phyloP scores from a whole-genome alignment of 1,139 yeast genomes.

The Sugiyamaella novakii region DNA sequence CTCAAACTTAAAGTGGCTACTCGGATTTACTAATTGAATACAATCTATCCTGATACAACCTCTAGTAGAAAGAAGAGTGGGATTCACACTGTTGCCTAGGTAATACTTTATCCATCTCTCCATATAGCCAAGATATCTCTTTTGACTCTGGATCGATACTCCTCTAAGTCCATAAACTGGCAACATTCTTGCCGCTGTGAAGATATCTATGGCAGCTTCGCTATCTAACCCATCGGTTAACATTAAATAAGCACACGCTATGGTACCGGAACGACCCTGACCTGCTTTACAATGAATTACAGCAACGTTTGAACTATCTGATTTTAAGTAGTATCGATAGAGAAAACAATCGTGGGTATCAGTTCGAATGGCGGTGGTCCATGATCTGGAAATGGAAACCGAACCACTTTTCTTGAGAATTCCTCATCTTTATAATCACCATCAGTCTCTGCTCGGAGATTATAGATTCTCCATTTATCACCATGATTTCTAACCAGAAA shows the following conservation, averaged over 20 bases:
- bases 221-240: slow-evolving; percentile 43
- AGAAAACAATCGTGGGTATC: slow-evolving; percentile 49
- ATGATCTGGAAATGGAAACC: slow-evolving; percentile 73
- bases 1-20: background rate
- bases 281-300: slow-evolving; percentile 90
- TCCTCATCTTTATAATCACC: slow-evolving; percentile 50
- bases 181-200: slow-evolving; percentile 2
- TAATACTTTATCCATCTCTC: slow-evolving; percentile 38
- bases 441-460: slow-evolving; percentile 62
- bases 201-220: slow-evolving; percentile 53
- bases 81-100: background rate
- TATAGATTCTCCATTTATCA: slow-evolving; percentile 70
- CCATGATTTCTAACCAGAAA: slow-evolving; percentile 55
- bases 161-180: slow-evolving; percentile 50
- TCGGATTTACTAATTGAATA: slow-evolving; percentile 3
- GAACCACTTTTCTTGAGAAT: slow-evolving; percentile 43
- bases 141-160: slow-evolving; percentile 71
- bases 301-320: slow-evolving; percentile 52
- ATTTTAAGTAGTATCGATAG: slow-evolving; percentile 50
- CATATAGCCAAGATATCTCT: slow-evolving; percentile 66
- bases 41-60: background rate
- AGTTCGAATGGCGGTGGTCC: slow-evolving; percentile 66
- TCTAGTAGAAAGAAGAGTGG: background rate
- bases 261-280: slow-evolving; percentile 85
- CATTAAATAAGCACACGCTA: slow-evolving; percentile 72